phyloP scores from a whole-genome alignment of 495 filamentous ascomycete genomes.

The Apiosordaria backusii region DNA sequence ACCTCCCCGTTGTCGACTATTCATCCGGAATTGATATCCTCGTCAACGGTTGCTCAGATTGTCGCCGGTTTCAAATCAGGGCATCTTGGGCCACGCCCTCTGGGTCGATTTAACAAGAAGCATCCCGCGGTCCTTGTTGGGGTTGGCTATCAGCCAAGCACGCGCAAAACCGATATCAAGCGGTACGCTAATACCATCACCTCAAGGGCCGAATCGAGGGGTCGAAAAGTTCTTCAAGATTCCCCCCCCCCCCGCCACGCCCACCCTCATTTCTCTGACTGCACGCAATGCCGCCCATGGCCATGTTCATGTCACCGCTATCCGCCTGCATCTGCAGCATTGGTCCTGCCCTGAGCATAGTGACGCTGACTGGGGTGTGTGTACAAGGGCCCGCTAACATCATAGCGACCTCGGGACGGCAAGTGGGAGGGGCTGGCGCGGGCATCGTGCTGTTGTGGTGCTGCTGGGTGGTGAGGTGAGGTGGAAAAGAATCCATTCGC shows the following conservation, averaged over 20 bases:
- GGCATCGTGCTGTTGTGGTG: background rate
- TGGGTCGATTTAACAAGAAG: background rate
- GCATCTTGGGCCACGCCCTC: background rate
- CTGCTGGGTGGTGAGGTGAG: background rate
- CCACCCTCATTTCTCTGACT: background rate
- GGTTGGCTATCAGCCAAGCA: background rate
- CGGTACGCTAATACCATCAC: background rate
- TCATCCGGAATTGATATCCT: slow-evolving; percentile 8
- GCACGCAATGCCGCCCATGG: slow-evolving; percentile 4
- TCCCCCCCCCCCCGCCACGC: too few species aligned
- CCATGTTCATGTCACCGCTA: background rate
- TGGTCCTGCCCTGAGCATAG: background rate
- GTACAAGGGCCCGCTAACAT: background rate
- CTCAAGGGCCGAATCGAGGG: background rate
- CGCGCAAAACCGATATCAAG: slow-evolving; percentile 1
- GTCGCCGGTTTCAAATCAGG: background rate
- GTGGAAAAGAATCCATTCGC: slow-evolving; percentile 2
- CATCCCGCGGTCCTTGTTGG: background rate
- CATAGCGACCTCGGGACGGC: background rate
- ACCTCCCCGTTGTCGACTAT: slow-evolving; percentile 10
- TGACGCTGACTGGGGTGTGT: background rate
- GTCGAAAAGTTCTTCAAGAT: background rate
- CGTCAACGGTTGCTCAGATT: background rate
- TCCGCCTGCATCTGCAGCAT: background rate
- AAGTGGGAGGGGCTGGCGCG: background rate